Conservation (phyloP, 1,284 basidiomycete species). For the Mycena sp. region DNA sequence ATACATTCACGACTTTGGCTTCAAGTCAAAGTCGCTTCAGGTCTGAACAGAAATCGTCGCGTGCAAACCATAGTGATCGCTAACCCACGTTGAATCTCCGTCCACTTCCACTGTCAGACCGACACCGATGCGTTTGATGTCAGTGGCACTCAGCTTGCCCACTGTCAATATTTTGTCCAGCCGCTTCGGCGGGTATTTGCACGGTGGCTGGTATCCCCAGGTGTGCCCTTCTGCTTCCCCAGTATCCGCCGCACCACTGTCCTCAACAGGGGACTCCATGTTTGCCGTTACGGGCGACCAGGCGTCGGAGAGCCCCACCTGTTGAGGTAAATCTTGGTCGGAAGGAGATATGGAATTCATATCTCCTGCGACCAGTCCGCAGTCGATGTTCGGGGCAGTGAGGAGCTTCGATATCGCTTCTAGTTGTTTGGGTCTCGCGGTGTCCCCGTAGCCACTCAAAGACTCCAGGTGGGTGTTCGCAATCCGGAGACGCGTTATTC, state of each 20-base stretch:
- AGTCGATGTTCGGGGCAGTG: conserved; percentile 17
- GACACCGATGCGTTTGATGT: conserved; percentile 32
- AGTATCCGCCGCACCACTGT: background rate
- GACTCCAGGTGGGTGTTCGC: conserved; percentile 40
- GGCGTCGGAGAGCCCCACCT: conserved; percentile 31
- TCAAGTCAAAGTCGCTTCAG: too few species aligned
- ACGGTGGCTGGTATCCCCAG: conserved; percentile 37
- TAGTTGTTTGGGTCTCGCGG: conserved; percentile 33
- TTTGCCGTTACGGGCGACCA: conserved; percentile 22
- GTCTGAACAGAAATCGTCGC: conserved; percentile 11
- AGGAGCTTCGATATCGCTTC: conserved; percentile 27
- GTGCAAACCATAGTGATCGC: conserved; percentile 37
- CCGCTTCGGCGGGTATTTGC: conserved; percentile 23
- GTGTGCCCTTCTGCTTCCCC: conserved; percentile 30
- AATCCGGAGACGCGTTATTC: conserved; percentile 24
- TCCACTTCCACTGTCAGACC: conserved; percentile 21
- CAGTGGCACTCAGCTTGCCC: conserved; percentile 24
- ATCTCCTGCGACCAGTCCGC: conserved; percentile 38
- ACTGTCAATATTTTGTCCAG: conserved; percentile 36
- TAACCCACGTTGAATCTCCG: conserved; percentile 29
- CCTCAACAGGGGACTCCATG: background rate
- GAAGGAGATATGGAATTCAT: conserved; percentile 36
- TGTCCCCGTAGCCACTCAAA: conserved; percentile 32
- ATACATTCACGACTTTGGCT: too few species aligned
- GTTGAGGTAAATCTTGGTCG: conserved; percentile 27